Base-by-base conservation (phyloP, 2,329 filamentous ascomycete species). In the Escovopsis sp. region DNA sequence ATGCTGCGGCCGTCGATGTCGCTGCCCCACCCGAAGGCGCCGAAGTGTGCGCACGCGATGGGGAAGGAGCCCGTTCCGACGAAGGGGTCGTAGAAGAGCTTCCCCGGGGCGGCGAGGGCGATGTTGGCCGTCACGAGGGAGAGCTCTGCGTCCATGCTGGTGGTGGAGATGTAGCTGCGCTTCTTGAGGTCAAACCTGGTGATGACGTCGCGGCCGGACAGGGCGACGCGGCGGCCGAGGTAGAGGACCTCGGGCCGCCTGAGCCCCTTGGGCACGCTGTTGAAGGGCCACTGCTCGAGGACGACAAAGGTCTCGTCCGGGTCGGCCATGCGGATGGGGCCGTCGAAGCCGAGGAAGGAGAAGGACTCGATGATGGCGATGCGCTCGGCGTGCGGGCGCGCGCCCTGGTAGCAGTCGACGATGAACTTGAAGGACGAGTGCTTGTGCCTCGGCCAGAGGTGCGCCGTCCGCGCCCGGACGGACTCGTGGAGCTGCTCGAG, bases 111-210 rank as follows among this genome's bases (percentile, higher is more conserved):
- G 0, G 87, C 87, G 12, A 85, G 75, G 0, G 85, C 85, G 51
- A 98, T 78, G 55, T 96, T 98, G 2, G 89, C 91, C 0, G 88
- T 95, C 19, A 98, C 68, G 1, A 98, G 72, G 11, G 87, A 85
- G 36, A 98, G 70, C 59, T 96, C 91, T 0, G 89, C 84, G 58
- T 98, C 91, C 91, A 98, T 96, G 38, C 85, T 91, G 0, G 91
- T 98, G 0, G 89, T 96, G 51, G 83, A 86, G 53, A 98, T 96
- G 58, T 98, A 98, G 34, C 74, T 73, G 26, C 91, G 71, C 62
- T 94, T 94, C 69, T 98, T 98, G 19, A 98, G 70, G 58, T 94
- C 87, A 55, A 88, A 93, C 23, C 73, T 82, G 33, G 74, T 67
- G 30, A 85, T 70, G 5, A 80, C 68, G 42, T 83, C 75, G 37